A percentile compares a stretch with the other conserved stretches of the same genome.
These are phyloP conservation scores for Ceratocystis colombiana DNA, from an alignment of 2,329 filamentous ascomycete species.

Conservation along the genomic window DNA sequence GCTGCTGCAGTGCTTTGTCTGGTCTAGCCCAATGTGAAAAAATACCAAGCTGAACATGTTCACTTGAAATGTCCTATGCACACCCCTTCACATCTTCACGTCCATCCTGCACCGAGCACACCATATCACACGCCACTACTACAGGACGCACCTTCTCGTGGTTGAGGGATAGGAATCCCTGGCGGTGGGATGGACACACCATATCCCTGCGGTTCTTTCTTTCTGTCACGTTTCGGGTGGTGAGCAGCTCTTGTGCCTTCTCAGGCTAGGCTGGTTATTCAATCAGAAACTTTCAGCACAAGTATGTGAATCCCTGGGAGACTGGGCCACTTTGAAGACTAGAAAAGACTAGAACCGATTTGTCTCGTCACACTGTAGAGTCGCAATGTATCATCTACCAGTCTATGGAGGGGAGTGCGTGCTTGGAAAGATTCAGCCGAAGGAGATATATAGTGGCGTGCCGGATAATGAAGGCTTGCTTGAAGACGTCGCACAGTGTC, in stretches of 20 bases:
- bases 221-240: neutral
- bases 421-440: constrained; percentile 1
- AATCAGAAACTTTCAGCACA: constrained; percentile 9
- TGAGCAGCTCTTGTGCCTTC: neutral
- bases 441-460: neutral
- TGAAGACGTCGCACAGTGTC: neutral
- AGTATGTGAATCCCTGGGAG: neutral
- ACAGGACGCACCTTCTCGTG: neutral
- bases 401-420: neutral
- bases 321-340: too few species aligned
- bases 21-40: neutral
- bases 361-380: neutral
- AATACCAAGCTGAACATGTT: constrained; percentile 8
- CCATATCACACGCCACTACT: too few species aligned
- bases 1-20: neutral
- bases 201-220: constrained; percentile 3
- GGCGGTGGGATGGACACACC: neutral
- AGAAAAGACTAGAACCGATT: neutral
- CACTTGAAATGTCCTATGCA: neutral
- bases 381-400: neutral
- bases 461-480: neutral
- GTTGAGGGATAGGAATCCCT: neutral
- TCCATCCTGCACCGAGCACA: neutral
- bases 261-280: neutral
- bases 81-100: neutral